Percentiles rank a stretch among this genome's conserved stretches.
These are phyloP conservation scores for Lichtheimia hyalospora DNA, from an alignment of 371 early-diverging fungal species.

Conservation along the genomic window DNA sequence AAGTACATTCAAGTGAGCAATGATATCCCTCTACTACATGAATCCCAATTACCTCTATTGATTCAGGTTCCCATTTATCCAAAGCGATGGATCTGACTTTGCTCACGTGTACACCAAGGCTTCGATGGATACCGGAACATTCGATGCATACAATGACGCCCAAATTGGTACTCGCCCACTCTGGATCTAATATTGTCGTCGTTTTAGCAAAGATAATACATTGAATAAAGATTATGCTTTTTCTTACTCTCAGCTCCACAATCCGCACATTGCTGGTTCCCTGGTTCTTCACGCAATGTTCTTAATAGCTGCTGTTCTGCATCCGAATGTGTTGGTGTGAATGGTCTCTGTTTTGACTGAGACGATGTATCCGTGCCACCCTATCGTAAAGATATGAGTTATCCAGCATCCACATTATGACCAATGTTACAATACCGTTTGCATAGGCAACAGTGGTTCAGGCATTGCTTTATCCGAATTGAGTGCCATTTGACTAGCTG, in stretches of 20 bases:
- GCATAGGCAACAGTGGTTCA: conserved; percentile 16
- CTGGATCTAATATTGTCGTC: conserved; percentile 53
- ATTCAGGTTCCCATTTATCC: conserved; percentile 89
- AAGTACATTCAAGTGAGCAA: neutral
- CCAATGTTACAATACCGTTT: conserved; percentile 3
- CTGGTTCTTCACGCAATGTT: conserved; percentile 44
- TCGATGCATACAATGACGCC: conserved; percentile 95
- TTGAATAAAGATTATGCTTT: conserved; percentile 17
- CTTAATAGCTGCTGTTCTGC: conserved; percentile 21
- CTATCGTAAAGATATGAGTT: neutral
- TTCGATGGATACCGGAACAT: conserved; percentile 97
- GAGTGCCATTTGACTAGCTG: conserved; percentile 68
- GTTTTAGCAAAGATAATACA: neutral
- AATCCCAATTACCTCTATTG: conserved; percentile 51
- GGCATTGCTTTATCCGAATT: conserved; percentile 48
- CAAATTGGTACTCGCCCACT: conserved; percentile 93
- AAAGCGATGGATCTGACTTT: conserved; percentile 84
- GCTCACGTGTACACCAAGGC: conserved; percentile 90
- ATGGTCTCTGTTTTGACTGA: conserved; percentile 7
- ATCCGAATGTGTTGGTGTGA: conserved; percentile 6
- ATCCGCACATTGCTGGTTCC: conserved; percentile 81
- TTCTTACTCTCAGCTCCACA: conserved; percentile 48
- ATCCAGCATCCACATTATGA: neutral
- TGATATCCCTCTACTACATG: neutral
- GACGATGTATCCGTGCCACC: conserved; percentile 8